A percentile compares a stretch with the other conserved stretches of the same genome.
These are phyloP conservation scores for Rhizophagus clarus DNA, from an alignment of 192 early-diverging fungal species.

Conservation along the genomic window DNA sequence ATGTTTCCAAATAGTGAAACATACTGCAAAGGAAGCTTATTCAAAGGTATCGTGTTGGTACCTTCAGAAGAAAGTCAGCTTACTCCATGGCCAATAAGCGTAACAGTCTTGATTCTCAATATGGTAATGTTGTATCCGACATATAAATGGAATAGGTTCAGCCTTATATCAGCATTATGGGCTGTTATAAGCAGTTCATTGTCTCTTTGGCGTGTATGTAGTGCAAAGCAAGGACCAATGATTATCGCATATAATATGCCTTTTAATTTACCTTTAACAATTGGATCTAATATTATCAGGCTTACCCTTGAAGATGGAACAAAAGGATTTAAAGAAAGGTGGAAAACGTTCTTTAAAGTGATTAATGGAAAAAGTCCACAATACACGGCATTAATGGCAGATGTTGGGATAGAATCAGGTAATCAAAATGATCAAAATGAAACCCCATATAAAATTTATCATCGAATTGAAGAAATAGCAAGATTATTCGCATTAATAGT, in stretches of 20 bases:
- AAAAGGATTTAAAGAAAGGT: conserved; percentile 18
- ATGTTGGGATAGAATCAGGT: background rate
- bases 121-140: conserved; percentile 14
- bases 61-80: conserved; percentile 18
- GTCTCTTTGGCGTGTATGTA: conserved; percentile 1
- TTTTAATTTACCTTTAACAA: conserved; percentile 11
- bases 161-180: conserved; percentile 15
- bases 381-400: background rate
- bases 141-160: background rate
- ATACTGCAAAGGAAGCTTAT: background rate
- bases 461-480: conserved; percentile 2
- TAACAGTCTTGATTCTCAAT: background rate
- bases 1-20: too few species aligned
- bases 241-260: conserved; percentile 5
- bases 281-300: conserved; percentile 11
- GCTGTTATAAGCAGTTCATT: background rate
- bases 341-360: conserved; percentile 13
- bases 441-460: background rate
- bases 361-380: background rate
- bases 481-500: conserved; percentile 8
- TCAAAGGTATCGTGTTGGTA: background rate
- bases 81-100: conserved; percentile 9
- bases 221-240: background rate
- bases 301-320: conserved; percentile 20
- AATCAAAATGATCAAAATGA: background rate